These are phyloP conservation scores for Suhomyces terraborum DNA, from an alignment of 1,139 yeast species.

Conservation along the genomic window DNA sequence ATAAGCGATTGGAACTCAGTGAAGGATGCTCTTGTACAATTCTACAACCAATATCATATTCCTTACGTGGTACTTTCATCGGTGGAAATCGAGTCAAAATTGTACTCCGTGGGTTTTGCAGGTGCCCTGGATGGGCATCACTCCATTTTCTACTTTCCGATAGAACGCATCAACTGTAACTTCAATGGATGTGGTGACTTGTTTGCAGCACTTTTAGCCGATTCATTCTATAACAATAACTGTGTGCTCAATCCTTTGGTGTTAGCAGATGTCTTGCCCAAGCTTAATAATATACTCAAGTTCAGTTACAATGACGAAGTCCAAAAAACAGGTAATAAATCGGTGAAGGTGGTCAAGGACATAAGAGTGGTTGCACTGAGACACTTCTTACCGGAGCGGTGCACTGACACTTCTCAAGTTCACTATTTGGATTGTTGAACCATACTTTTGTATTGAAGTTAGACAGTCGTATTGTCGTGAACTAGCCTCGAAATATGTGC, in stretches of 20 bases:
- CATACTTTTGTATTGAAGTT: too few relatives aligned
- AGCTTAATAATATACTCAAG: constrained; percentile 33
- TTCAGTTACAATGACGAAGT: constrained; percentile 30
- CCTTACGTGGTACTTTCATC: constrained; percentile 41
- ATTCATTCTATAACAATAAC: constrained; percentile 29
- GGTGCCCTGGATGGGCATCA: constrained; percentile 9
- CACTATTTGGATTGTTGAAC: not conserved
- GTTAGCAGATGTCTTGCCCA: constrained; percentile 31
- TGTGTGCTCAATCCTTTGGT: constrained; percentile 28
- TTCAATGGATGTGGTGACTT: constrained; percentile 52
- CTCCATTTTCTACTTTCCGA: constrained; percentile 30
- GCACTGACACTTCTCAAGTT: not conserved
- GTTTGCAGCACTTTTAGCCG: constrained; percentile 43
- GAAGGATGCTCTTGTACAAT: constrained; percentile 23
- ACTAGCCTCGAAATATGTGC: too few relatives aligned
- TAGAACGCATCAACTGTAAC: constrained; percentile 35
- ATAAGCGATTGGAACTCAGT: constrained; percentile 27
- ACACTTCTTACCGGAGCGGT: constrained; percentile 16
- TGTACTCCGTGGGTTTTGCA: constrained; percentile 40
- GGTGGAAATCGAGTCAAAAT: constrained; percentile 28
- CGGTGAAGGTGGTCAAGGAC: constrained; percentile 31
- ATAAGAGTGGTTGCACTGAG: constrained; percentile 34
- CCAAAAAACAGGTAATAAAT: constrained; percentile 13
- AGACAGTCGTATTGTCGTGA: too few relatives aligned
- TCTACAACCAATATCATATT: constrained; percentile 26